phyloP scores from a whole-genome alignment of 179 eudicot species.

The Silene vulgaris region DNA sequence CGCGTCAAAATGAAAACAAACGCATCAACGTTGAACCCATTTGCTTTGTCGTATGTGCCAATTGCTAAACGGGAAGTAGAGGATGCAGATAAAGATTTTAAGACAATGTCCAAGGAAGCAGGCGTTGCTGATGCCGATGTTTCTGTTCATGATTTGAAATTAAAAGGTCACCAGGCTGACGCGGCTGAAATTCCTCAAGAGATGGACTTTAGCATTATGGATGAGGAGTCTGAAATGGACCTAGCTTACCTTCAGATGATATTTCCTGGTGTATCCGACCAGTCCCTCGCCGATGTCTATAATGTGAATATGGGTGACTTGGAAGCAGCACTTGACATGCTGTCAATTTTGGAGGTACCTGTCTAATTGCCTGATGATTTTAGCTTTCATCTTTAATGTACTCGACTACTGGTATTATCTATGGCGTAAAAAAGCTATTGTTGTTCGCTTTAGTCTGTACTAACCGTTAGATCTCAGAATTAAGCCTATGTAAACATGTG shows the following conservation, averaged over 20 bases:
- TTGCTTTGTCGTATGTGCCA: constrained; percentile 65
- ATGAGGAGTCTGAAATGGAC: constrained; percentile 67
- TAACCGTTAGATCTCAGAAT: not conserved
- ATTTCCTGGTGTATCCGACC: constrained; percentile 73
- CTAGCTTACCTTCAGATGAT: constrained; percentile 73
- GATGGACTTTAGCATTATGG: constrained; percentile 28
- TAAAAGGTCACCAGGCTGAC: constrained; percentile 35
- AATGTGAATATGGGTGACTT: constrained; percentile 61
- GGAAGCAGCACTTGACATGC: constrained; percentile 82
- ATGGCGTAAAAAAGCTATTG: not conserved
- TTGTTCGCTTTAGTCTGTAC: not conserved
- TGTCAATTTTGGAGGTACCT: constrained; percentile 69
- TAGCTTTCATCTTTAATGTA: not conserved
- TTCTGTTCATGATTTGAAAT: constrained; percentile 30
- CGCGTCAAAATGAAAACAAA: constrained; percentile 45
- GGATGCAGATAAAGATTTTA: constrained; percentile 26
- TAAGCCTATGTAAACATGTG: not conserved
- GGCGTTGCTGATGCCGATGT: constrained; percentile 3
- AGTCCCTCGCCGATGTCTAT: constrained; percentile 75
- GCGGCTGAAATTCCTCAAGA: constrained; percentile 35
- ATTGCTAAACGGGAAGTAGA: constrained; percentile 44
- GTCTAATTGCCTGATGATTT: not conserved
- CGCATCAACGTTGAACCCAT: constrained; percentile 61
- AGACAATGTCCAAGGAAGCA: constrained; percentile 19
- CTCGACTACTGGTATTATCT: not conserved